These are phyloP conservation scores for Micractinium conductrix DNA, from an alignment of 139 green algal genomes.

Conservation along the genomic window DNA sequence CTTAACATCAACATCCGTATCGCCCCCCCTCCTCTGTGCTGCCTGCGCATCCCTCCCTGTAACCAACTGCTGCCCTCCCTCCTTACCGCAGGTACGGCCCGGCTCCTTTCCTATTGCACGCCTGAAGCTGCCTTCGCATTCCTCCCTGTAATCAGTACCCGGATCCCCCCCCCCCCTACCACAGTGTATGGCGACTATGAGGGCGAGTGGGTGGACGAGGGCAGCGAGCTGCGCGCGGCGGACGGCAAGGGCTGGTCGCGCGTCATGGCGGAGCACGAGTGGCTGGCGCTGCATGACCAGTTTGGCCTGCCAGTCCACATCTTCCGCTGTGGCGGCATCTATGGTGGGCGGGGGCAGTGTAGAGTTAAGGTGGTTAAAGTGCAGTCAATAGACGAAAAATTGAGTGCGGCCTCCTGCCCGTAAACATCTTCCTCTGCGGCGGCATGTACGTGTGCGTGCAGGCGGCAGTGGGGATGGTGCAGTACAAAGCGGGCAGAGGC, in stretches of 20 bases:
- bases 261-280: constrained; percentile 62
- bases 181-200: constrained; percentile 77
- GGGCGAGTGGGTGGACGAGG: constrained; percentile 78
- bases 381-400: too few relatives aligned
- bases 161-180: neutral
- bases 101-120: too few relatives aligned
- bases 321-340: constrained; percentile 31
- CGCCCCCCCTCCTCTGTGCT: too few relatives aligned
- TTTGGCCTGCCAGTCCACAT: constrained; percentile 34
- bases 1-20: too few relatives aligned
- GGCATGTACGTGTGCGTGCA: constrained; percentile 74
- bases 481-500: too few relatives aligned
- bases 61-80: too few relatives aligned
- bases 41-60: too few relatives aligned
- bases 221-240: constrained; percentile 40
- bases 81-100: too few relatives aligned
- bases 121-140: neutral
- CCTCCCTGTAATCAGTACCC: neutral
- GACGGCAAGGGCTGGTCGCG: constrained; percentile 40
- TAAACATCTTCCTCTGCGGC: constrained; percentile 72
- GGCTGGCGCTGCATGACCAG: constrained; percentile 54
- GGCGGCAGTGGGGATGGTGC: too few relatives aligned
- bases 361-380: neutral
- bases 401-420: too few relatives aligned
- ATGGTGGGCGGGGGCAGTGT: neutral